These are phyloP conservation scores for Nyssa sinensis DNA, from an alignment of 148 eudicot genomes.

Conservation along the genomic window DNA sequence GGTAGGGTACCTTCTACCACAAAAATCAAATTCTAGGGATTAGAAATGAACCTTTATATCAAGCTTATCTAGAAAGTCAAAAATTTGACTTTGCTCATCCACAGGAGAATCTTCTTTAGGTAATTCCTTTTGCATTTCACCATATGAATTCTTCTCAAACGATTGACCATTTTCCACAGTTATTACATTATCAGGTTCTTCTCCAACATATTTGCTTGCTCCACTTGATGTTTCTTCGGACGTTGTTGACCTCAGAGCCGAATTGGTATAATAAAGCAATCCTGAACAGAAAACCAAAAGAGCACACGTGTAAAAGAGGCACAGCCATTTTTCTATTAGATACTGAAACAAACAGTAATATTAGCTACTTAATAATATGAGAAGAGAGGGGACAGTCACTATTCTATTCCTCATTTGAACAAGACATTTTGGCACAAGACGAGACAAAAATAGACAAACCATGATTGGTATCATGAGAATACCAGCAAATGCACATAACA, in stretches of 20 bases:
- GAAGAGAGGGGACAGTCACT: no score
- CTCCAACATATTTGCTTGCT: conserved; percentile 24
- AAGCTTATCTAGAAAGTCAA: conserved; percentile 44
- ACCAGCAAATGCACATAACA: no score
- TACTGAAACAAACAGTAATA: no score
- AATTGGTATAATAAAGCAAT: conserved; percentile 11
- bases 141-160: conserved; percentile 22
- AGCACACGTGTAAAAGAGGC: neutral
- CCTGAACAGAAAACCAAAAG: conserved; percentile 31
- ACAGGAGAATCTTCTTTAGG: conserved; percentile 23
- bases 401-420: no score
- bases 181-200: conserved; percentile 25
- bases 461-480: no score
- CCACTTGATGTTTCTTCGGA: conserved; percentile 46
- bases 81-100: conserved; percentile 27
- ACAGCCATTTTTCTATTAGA: no score
- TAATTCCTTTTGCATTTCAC: conserved; percentile 21
- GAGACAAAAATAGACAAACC: no score
- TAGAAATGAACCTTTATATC: conserved; percentile 45
- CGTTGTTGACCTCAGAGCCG: conserved; percentile 32
- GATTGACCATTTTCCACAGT: conserved; percentile 31
- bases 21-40: neutral
- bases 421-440: no score
- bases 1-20: no score
- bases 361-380: no score